A percentile compares a stretch with the other conserved stretches of the same genome.
These are phyloP conservation scores for Sugiyamaella qingdaonensis DNA, from an alignment of 805 yeast genomes.

Conservation along the genomic window DNA sequence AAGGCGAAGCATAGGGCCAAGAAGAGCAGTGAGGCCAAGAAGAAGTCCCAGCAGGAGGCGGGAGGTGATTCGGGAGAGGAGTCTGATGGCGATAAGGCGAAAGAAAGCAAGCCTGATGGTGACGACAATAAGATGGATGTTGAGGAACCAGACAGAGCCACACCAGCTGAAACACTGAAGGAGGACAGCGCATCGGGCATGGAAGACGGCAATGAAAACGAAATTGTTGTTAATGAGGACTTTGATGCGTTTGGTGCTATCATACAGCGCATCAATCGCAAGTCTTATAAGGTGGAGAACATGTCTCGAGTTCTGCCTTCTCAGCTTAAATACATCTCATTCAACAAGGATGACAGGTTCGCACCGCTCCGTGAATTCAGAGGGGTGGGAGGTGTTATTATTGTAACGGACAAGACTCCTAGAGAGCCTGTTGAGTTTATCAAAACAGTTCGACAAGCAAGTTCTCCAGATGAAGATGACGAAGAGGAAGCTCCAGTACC, in stretches of 20 bases:
- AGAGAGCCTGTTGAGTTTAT: slow-evolving; percentile 53
- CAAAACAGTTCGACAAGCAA: slow-evolving; percentile 80
- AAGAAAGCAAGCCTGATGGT: slow-evolving; percentile 21
- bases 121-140: slow-evolving; percentile 28
- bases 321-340: slow-evolving; percentile 79
- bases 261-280: slow-evolving; percentile 14
- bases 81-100: slow-evolving; percentile 31
- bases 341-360: slow-evolving; percentile 60
- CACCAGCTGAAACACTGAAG: slow-evolving; percentile 30
- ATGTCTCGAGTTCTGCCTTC: slow-evolving; percentile 86
- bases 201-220: slow-evolving; percentile 22
- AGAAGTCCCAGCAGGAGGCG: slow-evolving; percentile 48
- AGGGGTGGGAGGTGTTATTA: slow-evolving; percentile 40
- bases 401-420: slow-evolving; percentile 29
- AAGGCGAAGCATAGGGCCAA: slow-evolving; percentile 91
- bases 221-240: slow-evolving; percentile 23
- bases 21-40: slow-evolving; percentile 50
- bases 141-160: slow-evolving; percentile 16
- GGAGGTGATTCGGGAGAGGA: slow-evolving; percentile 33
- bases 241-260: slow-evolving; percentile 14
- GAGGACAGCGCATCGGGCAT: slow-evolving; percentile 47
- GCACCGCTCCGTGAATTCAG: slow-evolving; percentile 76
- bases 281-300: slow-evolving; percentile 60
- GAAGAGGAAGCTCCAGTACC: slow-evolving; percentile 51
- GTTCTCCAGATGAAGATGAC: slow-evolving; percentile 72